Percentiles rank a stretch among this genome's conserved stretches.
phyloP scores from a whole-genome alignment of 495 filamentous ascomycete species.

The Neurospora sp. region DNA sequence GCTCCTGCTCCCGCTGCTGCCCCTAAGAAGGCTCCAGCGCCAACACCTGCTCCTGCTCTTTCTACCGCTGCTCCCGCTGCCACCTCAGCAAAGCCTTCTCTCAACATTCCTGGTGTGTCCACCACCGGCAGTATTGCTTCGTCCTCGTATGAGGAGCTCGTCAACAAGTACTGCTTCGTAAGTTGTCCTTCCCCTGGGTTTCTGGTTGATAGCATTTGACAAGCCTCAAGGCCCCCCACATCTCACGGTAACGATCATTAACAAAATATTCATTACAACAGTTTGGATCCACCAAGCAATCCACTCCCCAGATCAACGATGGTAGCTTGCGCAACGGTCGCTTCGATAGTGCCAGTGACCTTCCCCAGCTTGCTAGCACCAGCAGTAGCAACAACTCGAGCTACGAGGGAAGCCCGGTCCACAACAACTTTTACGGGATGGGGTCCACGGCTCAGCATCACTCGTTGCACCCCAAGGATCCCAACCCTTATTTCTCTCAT shows the following conservation, averaged over 20 bases:
- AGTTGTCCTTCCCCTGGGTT: constrained; percentile 37
- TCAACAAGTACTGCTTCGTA: constrained; percentile 99
- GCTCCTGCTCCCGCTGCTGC: background rate
- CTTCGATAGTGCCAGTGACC: constrained; percentile 26
- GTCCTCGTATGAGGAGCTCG: constrained; percentile 80
- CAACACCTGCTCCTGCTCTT: background rate
- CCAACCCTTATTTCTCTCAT: constrained; percentile 26
- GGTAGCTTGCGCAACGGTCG: constrained; percentile 19
- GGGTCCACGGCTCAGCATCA: constrained; percentile 30
- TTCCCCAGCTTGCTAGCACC: constrained; percentile 9
- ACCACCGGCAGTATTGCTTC: constrained; percentile 51
- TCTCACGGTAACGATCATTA: constrained; percentile 4
- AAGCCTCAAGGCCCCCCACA: constrained; percentile 8
- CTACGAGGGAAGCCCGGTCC: constrained; percentile 27
- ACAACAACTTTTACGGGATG: constrained; percentile 22
- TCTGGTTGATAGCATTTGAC: background rate
- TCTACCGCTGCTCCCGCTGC: constrained; percentile 6
- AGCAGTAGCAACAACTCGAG: constrained; percentile 25
- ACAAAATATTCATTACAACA: constrained; percentile 11
- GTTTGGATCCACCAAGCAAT: constrained; percentile 39
- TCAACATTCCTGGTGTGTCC: constrained; percentile 4
- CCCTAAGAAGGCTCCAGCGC: background rate
- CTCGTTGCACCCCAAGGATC: constrained; percentile 21
- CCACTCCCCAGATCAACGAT: constrained; percentile 26
- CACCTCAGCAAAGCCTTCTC: constrained; percentile 6